Base-by-base conservation (phyloP, 1,139 yeast species). In the Wickerhamiella pararugosa region DNA sequence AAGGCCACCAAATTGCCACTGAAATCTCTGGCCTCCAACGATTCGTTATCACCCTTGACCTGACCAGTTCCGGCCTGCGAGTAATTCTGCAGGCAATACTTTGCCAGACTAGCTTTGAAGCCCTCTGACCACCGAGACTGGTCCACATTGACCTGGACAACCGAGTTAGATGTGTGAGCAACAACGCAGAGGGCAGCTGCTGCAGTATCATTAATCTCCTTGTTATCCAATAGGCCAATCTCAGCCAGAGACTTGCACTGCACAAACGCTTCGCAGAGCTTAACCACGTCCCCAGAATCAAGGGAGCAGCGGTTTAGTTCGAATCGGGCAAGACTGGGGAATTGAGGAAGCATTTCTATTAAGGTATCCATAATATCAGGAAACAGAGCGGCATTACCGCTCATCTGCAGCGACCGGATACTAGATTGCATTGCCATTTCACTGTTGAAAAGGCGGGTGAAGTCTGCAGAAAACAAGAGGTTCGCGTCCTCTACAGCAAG, bases 1-100 rank as follows among this genome's bases (percentile, higher is more conserved):
- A 43, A 65, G 60, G 51, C 63, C 64, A 41, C 52, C 32, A 60
- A 58, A 39, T 59, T 63, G 10, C 50, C 61, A 38, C 50, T 52
- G 40, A 57, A 48, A 26, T 39, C 36, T 11, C 33, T n/a, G 36
- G 50, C 44, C 34, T 50, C 53, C 2, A 34, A 37, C 26, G 47
- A 30, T 32, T 46, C 48, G 33, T 36, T 45, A 10, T 37, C 40
- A 15, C 29, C 39, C 7, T 34, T 39, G 4, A 4, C 21, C 9
- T 32, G 10, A 28, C 34, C 26, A 21, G 26, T 31, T 21, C 39
- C 32, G 5, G 32, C 43, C 6, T 32, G 42, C 42, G 83, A 87
- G 80, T 86, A 78, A 56, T 86, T 86, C 54, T 80, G 72, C 79
- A 86, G 77, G 53, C 87, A 67, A 55, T 80, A 79, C 47, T 81